Percentiles rank a stretch among this genome's conserved stretches.
Conservation (phyloP, 108 stramenopile genomes). For the Cyclotella distinguenda region DNA sequence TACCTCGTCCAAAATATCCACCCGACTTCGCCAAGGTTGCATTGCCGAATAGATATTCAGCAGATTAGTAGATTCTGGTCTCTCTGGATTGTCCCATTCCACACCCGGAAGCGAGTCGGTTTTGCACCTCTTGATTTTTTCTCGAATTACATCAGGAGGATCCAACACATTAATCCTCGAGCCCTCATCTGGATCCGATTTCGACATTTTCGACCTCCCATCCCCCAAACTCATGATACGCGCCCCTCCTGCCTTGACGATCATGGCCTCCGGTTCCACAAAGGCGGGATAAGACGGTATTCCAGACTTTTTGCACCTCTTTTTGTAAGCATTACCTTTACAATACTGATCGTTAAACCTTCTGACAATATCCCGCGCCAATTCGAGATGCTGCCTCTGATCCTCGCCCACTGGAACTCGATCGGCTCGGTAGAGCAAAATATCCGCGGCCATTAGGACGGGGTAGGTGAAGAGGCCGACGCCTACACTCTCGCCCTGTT, state of each 20-base stretch:
- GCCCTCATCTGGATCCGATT: constrained; percentile 86
- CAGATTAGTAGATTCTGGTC: constrained; percentile 97
- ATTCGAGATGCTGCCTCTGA: constrained; percentile 98
- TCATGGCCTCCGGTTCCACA: constrained; percentile 92
- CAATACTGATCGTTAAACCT: constrained; percentile 94
- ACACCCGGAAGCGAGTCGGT: constrained; percentile 87
- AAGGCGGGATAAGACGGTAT: constrained; percentile 84
- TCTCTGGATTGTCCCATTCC: constrained; percentile 96
- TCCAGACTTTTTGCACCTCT: constrained; percentile 80
- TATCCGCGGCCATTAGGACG: constrained; percentile 98
- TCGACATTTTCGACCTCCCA: constrained; percentile 97
- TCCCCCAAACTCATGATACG: constrained; percentile 98
- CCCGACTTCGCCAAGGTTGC: constrained; percentile 72
- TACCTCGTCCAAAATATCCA: constrained; percentile 85
- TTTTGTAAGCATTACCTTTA: constrained; percentile 85
- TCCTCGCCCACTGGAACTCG: constrained; percentile 99
- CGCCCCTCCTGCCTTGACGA: constrained; percentile 91
- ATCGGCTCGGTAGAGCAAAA: constrained; percentile 96
- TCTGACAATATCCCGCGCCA: constrained; percentile 95
- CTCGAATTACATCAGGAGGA: constrained; percentile 84
- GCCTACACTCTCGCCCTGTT: constrained; percentile 84
- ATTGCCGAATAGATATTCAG: constrained; percentile 94
- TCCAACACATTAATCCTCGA: constrained; percentile 97
- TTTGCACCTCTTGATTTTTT: constrained; percentile 96
- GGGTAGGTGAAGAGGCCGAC: constrained; percentile 97